These are phyloP conservation scores for Plectosphaerella plurivora DNA, from an alignment of 2,329 filamentous ascomycete genomes.

Conservation along the genomic window DNA sequence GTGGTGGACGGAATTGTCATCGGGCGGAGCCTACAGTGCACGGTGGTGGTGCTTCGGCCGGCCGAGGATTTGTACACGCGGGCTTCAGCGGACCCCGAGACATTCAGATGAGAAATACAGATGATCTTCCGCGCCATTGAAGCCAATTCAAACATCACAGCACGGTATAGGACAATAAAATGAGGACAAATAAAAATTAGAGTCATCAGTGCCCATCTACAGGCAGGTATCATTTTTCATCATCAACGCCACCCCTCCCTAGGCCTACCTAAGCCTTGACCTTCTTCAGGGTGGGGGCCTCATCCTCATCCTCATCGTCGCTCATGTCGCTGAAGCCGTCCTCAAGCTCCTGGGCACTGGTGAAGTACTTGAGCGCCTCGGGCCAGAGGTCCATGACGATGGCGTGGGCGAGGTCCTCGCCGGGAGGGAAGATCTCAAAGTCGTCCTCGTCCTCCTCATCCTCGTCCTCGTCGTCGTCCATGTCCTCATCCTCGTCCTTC, in stretches of 20 bases:
- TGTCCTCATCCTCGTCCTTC: conserved; percentile 46
- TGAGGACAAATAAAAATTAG: too few species aligned
- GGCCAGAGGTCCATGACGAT: conserved; percentile 88
- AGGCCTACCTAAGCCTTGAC: conserved; percentile 13
- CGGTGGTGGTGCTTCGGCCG: too few species aligned
- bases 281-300: conserved; percentile 14
- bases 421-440: conserved; percentile 82
- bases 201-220: too few species aligned
- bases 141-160: too few species aligned
- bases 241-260: conserved; percentile 29
- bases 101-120: too few species aligned
- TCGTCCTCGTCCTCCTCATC: conserved; percentile 60
- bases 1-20: too few species aligned
- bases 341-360: conserved; percentile 62
- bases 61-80: too few species aligned
- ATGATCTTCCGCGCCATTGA: too few species aligned
- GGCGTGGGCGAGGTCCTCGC: conserved; percentile 74
- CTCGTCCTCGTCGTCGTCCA: conserved; percentile 59
- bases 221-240: too few species aligned
- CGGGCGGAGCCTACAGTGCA: too few species aligned
- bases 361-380: conserved; percentile 84
- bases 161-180: too few species aligned
- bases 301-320: conserved; percentile 59
- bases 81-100: too few species aligned
- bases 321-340: conserved; percentile 65